Evolutionary conservation across 2,329 filamentous ascomycete species (phyloP).

Genomic region (Akanthomyces uredinophilus): DNA sequence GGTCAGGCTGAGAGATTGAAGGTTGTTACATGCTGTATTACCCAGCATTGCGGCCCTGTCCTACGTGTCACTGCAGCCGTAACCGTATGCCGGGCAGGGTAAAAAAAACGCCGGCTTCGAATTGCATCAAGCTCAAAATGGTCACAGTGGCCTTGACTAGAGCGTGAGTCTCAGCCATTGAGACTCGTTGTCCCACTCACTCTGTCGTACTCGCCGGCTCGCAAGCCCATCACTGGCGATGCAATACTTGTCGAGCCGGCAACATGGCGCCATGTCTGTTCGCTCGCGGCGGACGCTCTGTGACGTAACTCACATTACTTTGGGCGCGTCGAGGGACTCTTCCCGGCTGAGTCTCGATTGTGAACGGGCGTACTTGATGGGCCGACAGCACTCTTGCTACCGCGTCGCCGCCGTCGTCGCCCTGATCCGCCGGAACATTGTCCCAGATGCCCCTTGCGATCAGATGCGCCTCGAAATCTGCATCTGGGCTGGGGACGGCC

Average conservation of each 20-base stretch:
- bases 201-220: neutral
- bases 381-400: neutral
- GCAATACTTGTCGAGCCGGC: neutral
- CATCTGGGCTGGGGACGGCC: constrained; percentile 33
- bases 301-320: neutral
- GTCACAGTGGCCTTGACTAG: neutral
- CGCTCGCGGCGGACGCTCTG: neutral
- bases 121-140: neutral
- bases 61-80: neutral
- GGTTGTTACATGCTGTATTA: neutral
- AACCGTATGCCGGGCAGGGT: neutral
- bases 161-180: neutral
- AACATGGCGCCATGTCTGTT: neutral
- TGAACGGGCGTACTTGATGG: neutral
- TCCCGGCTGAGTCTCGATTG: neutral
- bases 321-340: neutral
- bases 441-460: constrained; percentile 4
- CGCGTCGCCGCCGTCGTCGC: neutral
- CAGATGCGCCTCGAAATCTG: constrained; percentile 36
- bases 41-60: neutral
- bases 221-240: neutral
- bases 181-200: neutral
- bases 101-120: neutral
- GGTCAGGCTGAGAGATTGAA: neutral
- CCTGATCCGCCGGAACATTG: too few species aligned